Conservation (phyloP, 23 red algal genomes). For the Gracilaria domingensis region DNA sequence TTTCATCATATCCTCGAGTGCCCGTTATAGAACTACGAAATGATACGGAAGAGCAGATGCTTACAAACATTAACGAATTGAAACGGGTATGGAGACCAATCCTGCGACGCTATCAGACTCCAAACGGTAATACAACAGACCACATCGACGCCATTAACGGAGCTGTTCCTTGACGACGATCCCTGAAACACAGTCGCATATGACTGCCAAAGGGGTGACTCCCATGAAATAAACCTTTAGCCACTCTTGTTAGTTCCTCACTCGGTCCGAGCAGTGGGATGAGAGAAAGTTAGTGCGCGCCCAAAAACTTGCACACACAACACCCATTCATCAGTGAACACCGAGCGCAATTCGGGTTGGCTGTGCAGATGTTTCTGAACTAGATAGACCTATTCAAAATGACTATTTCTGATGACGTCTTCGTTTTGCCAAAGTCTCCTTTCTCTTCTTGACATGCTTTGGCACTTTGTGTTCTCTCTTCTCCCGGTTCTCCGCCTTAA, state of each 20-base stretch:
- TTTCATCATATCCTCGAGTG: slow-evolving; percentile 41
- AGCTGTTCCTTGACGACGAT: not conserved
- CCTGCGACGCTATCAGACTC: not conserved
- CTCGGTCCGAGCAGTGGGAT: not conserved
- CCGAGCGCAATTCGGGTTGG: not conserved
- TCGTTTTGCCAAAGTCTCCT: slow-evolving; percentile 75
- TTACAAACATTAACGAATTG: slow-evolving; percentile 32
- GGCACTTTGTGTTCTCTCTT: slow-evolving; percentile 90
- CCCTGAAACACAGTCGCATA: not conserved
- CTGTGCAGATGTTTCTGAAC: not conserved
- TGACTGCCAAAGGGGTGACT: not conserved
- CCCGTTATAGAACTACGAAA: slow-evolving; percentile 36
- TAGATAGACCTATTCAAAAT: not conserved
- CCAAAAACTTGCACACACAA: not conserved
- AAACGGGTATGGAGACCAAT: slow-evolving; percentile 33
- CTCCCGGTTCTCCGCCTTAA: slow-evolving; percentile 77
- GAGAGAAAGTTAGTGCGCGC: not conserved
- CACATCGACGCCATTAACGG: not conserved
- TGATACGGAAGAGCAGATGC: slow-evolving; percentile 41
- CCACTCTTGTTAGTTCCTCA: slow-evolving; percentile 6
- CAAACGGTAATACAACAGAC: not conserved
- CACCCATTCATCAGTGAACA: not conserved
- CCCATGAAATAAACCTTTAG: not conserved
- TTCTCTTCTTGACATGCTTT: slow-evolving; percentile 94
- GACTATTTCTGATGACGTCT: slow-evolving; percentile 50